phyloP scores from a whole-genome alignment of 192 early-diverging fungal species.

The Dissophora ornata region DNA sequence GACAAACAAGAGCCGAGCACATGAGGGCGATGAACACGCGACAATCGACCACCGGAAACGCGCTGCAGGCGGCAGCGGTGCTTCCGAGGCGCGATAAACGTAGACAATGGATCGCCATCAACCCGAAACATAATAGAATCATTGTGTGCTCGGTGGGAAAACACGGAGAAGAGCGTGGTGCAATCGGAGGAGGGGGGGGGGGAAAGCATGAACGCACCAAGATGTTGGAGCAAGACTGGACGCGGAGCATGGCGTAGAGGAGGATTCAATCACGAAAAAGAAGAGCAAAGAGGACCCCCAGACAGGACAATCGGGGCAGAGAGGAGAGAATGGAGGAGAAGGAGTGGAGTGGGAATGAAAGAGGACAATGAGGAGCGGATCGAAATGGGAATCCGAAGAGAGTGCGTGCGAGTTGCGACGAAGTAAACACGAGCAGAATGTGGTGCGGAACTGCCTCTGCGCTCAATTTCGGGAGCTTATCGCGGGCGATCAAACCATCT shows the following conservation, averaged over 20 bases:
- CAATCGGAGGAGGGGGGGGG: background rate
- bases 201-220: conserved; percentile 30
- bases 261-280: background rate
- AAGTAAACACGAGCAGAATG: conserved; percentile 11
- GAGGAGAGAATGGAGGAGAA: conserved; percentile 5
- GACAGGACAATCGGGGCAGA: conserved; percentile 1
- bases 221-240: conserved; percentile 50
- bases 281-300: background rate
- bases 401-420: background rate
- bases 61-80: background rate
- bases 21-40: conserved; percentile 10
- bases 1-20: background rate
- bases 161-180: conserved; percentile 10
- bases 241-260: conserved; percentile 30
- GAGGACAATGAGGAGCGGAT: conserved; percentile 7
- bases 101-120: conserved; percentile 1
- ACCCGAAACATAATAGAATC: background rate
- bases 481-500: conserved; percentile 2
- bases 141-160: background rate
- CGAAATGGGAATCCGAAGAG: conserved; percentile 24
- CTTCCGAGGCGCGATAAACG: background rate
- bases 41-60: background rate
- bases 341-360: conserved; percentile 6
- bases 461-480: too few species aligned
- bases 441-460: background rate